A percentile compares a stretch with the other conserved stretches of the same genome.
Conservation (phyloP, 805 yeast genomes). For the Peterozyma xylosa region DNA sequence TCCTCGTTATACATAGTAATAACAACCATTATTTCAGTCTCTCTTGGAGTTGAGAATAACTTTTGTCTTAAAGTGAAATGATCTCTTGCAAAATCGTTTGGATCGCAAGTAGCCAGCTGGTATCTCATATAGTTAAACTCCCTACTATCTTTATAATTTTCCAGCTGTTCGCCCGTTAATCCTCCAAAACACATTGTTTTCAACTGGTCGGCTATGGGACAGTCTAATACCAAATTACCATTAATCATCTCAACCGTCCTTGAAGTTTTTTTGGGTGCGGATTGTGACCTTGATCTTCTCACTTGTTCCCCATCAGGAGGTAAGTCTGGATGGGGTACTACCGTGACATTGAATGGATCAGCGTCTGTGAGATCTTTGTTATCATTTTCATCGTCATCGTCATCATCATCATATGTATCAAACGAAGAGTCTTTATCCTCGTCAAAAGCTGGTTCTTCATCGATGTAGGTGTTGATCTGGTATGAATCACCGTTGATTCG, state of each 20-base stretch:
- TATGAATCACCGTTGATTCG: constrained; percentile 24
- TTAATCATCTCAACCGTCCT: constrained; percentile 47
- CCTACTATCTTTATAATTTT: constrained; percentile 19
- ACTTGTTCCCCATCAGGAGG: constrained; percentile 5
- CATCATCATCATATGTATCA: constrained; percentile 2
- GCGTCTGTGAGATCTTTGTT: constrained; percentile 1
- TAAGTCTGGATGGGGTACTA: constrained; percentile 2
- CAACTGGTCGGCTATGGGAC: constrained; percentile 75
- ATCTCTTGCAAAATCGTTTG: constrained; percentile 51
- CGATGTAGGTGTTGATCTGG: constrained; percentile 6
- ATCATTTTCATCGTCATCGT: background rate
- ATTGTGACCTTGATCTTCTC: constrained; percentile 6
- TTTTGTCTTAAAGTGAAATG: constrained; percentile 80
- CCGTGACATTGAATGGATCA: constrained; percentile 1
- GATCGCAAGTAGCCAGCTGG: constrained; percentile 92
- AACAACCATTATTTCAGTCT: constrained; percentile 80
- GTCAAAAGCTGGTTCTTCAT: background rate
- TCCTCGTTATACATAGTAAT: constrained; percentile 88
- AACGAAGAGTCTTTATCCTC: constrained; percentile 4
- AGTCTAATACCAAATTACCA: constrained; percentile 82
- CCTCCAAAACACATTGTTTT: constrained; percentile 42
- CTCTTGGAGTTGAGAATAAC: constrained; percentile 69
- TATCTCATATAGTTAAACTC: constrained; percentile 85
- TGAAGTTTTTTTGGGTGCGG: constrained; percentile 18
- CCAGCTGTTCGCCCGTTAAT: constrained; percentile 25